phyloP scores from a whole-genome alignment of 495 filamentous ascomycete species.

The Neurospora sp. region DNA sequence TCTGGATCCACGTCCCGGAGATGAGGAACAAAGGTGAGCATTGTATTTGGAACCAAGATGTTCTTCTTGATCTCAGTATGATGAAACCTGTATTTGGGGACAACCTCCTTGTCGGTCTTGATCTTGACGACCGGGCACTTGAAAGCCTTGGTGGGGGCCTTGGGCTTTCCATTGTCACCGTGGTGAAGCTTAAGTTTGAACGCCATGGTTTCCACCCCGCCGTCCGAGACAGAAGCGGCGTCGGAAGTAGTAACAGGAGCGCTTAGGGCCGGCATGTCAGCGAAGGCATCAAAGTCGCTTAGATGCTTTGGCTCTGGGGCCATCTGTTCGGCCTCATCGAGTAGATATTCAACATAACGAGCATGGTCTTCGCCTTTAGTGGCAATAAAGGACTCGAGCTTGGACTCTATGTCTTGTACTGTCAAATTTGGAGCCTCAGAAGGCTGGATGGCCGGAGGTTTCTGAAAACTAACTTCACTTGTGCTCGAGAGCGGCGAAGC shows the following conservation, averaged over 20 bases:
- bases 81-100: conserved; percentile 36
- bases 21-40: conserved; percentile 40
- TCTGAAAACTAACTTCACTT: neutral
- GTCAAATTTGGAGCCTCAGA: conserved; percentile 29
- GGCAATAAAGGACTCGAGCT: conserved; percentile 18
- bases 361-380: conserved; percentile 29
- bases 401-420: conserved; percentile 23
- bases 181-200: conserved; percentile 33
- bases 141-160: conserved; percentile 23
- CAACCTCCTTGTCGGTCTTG: conserved; percentile 28
- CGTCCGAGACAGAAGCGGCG: conserved; percentile 2
- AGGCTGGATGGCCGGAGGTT: conserved; percentile 8
- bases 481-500: neutral
- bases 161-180: conserved; percentile 26
- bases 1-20: conserved; percentile 36
- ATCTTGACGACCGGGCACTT: conserved; percentile 27
- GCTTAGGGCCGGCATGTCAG: conserved; percentile 22
- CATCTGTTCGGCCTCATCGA: conserved; percentile 31
- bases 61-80: conserved; percentile 42
- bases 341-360: conserved; percentile 26
- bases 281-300: conserved; percentile 30
- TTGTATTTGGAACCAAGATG: conserved; percentile 37
- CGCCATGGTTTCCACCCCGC: conserved; percentile 16
- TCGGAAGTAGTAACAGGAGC: conserved; percentile 1
- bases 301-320: conserved; percentile 24